Evolutionary conservation across 1,139 yeast species (phyloP), one percentile per base, ranked within the genome.

Genomic region (Taphrina flavorubra): DNA sequence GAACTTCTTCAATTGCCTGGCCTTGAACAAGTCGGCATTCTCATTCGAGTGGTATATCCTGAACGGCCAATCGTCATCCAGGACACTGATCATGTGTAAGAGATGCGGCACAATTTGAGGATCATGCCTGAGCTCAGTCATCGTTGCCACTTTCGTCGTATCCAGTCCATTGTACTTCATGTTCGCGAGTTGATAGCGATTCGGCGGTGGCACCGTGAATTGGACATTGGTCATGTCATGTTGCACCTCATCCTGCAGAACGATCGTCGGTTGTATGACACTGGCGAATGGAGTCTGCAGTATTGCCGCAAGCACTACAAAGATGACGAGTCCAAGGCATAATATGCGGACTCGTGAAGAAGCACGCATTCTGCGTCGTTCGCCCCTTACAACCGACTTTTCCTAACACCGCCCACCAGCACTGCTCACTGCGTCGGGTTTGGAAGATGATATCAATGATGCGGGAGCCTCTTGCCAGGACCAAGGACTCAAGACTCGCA

Each of bases 61-160:
- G 20, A 63, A 63, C 25, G 67, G 61, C 67, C 67, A 63, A 25
- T 63, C 67, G 37, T 63, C 61, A 14, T 46, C 61, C 11, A 63
- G 36, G 14, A 40, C 46, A n/a, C 37, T 44, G n/a, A 63, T 53
- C 39, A 63, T 49, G 67, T 63, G 61, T 18, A 63, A 10, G 14
- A 63, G n/a, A 16, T 31, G 42, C 18, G 67, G 67, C 25, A 63
- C 51, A 36, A 63, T 42, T 11, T 44, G 51, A 6, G 67, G 61
- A 20, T 63, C 61, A 5, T 36, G 16, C 49, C 67, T 55, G n/a
- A 49, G 51, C 46, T 63, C 67, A 8, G 51, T 37, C 61, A 63
- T 46, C 37, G 59, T 57, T 14, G 67, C 67, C 0, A 55, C 67
- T 46, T 63, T 63, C n/a, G 16, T 31, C 25, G 62, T 42, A 31